Conservation (phyloP, 2,329 filamentous ascomycete genomes). For the Metarhizium rileyi region DNA sequence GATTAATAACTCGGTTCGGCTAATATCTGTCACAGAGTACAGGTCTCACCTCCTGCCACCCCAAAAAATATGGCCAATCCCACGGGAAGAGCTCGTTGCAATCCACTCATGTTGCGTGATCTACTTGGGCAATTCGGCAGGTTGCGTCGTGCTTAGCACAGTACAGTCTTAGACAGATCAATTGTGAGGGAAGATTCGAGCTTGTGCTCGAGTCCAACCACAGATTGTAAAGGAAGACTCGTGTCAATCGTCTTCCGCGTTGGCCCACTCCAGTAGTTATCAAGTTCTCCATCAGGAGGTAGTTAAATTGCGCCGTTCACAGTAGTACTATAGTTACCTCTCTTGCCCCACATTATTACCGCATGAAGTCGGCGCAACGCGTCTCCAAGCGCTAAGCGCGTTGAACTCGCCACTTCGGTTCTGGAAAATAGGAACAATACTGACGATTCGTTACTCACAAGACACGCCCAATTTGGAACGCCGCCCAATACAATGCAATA, state of each 20-base stretch:
- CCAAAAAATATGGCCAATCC: slow-evolving; percentile 27
- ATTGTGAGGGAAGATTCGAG: neutral
- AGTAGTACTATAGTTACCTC: no score
- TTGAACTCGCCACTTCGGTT: neutral
- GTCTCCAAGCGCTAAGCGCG: neutral
- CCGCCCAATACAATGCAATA: neutral
- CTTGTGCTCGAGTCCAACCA: no score
- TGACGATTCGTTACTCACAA: neutral
- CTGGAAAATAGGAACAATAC: neutral
- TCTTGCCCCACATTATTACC: slow-evolving; percentile 5
- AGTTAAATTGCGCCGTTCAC: no score
- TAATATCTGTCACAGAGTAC: neutral
- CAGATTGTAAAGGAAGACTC: no score
- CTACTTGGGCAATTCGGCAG: neutral
- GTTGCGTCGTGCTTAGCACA: neutral
- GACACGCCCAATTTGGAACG: neutral
- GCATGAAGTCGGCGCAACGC: neutral
- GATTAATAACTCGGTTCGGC: neutral
- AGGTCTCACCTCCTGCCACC: slow-evolving; percentile 23
- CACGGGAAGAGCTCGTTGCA: slow-evolving; percentile 24
- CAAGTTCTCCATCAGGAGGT: no score
- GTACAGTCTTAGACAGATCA: no score
- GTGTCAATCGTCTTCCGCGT: no score
- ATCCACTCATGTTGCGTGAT: slow-evolving; percentile 20
- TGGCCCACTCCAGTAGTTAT: neutral